phyloP scores from a whole-genome alignment of 768 basidiomycete genomes.

The Pulveroboletus sp. region DNA sequence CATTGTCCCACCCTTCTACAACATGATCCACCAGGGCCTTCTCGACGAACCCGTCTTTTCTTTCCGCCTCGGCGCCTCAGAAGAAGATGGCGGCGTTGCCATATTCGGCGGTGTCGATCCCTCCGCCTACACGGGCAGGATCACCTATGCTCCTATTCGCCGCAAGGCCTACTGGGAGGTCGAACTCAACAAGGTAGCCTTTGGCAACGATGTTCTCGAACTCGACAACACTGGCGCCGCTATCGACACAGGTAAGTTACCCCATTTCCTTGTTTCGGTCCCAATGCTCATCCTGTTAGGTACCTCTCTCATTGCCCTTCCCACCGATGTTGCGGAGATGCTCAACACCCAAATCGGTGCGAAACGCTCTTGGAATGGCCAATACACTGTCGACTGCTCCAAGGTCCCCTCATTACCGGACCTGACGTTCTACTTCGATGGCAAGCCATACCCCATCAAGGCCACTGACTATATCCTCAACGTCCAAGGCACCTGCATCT shows the following conservation, averaged over 20 bases:
- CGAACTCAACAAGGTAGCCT: constrained; percentile 79
- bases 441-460: constrained; percentile 74
- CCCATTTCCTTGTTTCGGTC: neutral
- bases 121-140: constrained; percentile 70
- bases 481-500: constrained; percentile 89
- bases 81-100: constrained; percentile 86
- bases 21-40: constrained; percentile 78
- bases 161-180: constrained; percentile 99
- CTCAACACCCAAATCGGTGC: constrained; percentile 94
- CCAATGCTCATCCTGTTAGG: constrained; percentile 39
- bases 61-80: constrained; percentile 86
- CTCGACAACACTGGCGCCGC: constrained; percentile 92
- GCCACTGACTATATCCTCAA: constrained; percentile 88
- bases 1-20: constrained; percentile 92
- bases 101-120: constrained; percentile 88
- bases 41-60: constrained; percentile 87
- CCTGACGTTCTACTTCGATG: constrained; percentile 77
- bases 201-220: constrained; percentile 85
- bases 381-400: constrained; percentile 86
- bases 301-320: constrained; percentile 90
- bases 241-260: constrained; percentile 73
- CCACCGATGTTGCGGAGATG: constrained; percentile 96
- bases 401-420: constrained; percentile 83
- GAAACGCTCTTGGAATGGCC: constrained; percentile 92
- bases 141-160: constrained; percentile 85